Evolutionary conservation across 2,329 filamentous ascomycete genomes (phyloP).

Genomic region (Ophiostoma populinum): DNA sequence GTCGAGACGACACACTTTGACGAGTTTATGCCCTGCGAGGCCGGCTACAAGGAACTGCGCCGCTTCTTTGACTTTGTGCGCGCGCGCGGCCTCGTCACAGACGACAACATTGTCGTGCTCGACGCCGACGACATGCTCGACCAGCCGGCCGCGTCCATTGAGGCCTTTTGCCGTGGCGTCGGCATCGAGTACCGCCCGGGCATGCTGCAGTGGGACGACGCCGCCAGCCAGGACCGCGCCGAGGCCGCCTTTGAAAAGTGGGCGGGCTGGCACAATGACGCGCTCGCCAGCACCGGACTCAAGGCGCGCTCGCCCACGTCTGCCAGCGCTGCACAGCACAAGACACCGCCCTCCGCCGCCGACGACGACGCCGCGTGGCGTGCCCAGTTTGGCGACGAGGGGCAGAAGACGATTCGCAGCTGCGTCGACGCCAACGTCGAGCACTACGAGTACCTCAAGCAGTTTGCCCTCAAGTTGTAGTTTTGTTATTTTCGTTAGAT

Average conservation of each 20-base stretch:
- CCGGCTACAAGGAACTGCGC: constrained; percentile 78
- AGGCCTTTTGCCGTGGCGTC: constrained; percentile 65
- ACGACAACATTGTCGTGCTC: constrained; percentile 59
- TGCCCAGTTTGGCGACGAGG: constrained; percentile 57
- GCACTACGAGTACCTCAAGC: constrained; percentile 69
- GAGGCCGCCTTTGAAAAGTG: constrained; percentile 80
- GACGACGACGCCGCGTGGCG: constrained; percentile 55
- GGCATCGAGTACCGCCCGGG: constrained; percentile 56
- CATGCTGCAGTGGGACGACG: constrained; percentile 75
- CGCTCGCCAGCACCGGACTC: constrained; percentile 63
- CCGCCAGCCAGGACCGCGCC: constrained; percentile 52
- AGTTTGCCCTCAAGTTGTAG: constrained; percentile 50
- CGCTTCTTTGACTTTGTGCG: constrained; percentile 74
- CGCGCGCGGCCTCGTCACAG: constrained; percentile 51
- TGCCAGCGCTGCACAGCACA: constrained; percentile 20
- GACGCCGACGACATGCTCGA: constrained; percentile 92
- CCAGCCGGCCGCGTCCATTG: constrained; percentile 57
- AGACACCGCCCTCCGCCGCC: constrained; percentile 28
- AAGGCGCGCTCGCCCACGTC: constrained; percentile 41
- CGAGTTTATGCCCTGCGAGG: constrained; percentile 73
- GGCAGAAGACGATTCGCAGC: constrained; percentile 48
- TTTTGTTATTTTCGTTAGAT: not conserved
- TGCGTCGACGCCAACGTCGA: constrained; percentile 54
- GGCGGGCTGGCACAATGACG: constrained; percentile 94
- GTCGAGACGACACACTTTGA: constrained; percentile 69